Conservation (phyloP, 1,139 yeast species). For the Zygosaccharomyces pseudobailii region DNA sequence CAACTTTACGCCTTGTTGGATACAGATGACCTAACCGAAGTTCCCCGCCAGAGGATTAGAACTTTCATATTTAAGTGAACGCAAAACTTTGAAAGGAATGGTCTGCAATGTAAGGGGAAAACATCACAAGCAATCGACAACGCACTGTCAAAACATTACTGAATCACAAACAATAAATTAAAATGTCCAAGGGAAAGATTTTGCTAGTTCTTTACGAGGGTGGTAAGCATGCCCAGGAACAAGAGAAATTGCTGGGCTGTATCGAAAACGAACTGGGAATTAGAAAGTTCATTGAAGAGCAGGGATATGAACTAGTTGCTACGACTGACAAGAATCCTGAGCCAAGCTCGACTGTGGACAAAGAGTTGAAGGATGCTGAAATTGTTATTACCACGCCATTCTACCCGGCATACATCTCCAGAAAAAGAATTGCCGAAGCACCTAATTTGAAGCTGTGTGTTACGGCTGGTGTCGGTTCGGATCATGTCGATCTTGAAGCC, state of each 20-base stretch:
- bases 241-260: slow-evolving; percentile 59
- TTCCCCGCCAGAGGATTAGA: too few species aligned
- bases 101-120: too few species aligned
- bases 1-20: neutral
- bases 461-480: slow-evolving; percentile 85
- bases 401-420: slow-evolving; percentile 73
- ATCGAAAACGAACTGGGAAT: slow-evolving; percentile 75
- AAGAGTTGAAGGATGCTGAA: slow-evolving; percentile 65
- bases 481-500: slow-evolving; percentile 70
- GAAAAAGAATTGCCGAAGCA: slow-evolving; percentile 63
- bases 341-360: slow-evolving; percentile 52
- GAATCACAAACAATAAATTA: neutral
- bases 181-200: slow-evolving; percentile 35
- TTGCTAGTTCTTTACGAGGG: slow-evolving; percentile 55
- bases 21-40: too few species aligned
- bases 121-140: too few species aligned
- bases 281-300: slow-evolving; percentile 55
- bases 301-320: slow-evolving; percentile 65
- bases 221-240: slow-evolving; percentile 54
- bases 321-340: slow-evolving; percentile 68
- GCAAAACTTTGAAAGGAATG: neutral
- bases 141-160: too few species aligned
- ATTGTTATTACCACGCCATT: slow-evolving; percentile 78
- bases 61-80: neutral
- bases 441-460: slow-evolving; percentile 67